Conservation (phyloP, 345 rosid species). For the Citrus maxima region DNA sequence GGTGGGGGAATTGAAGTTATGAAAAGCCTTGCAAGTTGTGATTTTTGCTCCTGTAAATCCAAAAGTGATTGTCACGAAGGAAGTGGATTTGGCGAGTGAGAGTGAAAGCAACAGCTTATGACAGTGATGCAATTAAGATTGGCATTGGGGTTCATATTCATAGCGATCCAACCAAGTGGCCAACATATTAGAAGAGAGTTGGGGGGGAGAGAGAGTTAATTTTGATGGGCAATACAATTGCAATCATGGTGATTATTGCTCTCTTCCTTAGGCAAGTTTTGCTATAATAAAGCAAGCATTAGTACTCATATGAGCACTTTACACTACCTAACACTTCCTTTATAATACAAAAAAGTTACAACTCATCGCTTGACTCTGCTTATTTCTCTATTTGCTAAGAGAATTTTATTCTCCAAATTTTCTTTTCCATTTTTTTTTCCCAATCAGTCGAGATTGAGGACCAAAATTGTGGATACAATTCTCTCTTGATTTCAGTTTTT, state of each 20-base stretch:
- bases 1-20: neutral
- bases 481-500: no score
- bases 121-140: neutral
- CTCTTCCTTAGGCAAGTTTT: neutral
- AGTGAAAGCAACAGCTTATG: neutral
- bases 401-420: no score
- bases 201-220: no score
- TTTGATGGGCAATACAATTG: neutral
- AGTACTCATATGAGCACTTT: no score
- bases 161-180: neutral
- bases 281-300: neutral
- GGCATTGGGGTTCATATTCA: neutral
- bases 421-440: no score
- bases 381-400: no score
- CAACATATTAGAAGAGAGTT: neutral
- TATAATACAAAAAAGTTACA: no score
- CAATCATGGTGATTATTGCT: neutral
- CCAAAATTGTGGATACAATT: no score
- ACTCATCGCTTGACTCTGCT: no score
- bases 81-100: neutral
- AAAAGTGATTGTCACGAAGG: conserved; percentile 12
- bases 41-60: conserved; percentile 1
- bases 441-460: no score
- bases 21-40: neutral
- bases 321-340: no score